Conservation (phyloP, 2,329 filamentous ascomycete genomes). For the Fusarium armeniacum region DNA sequence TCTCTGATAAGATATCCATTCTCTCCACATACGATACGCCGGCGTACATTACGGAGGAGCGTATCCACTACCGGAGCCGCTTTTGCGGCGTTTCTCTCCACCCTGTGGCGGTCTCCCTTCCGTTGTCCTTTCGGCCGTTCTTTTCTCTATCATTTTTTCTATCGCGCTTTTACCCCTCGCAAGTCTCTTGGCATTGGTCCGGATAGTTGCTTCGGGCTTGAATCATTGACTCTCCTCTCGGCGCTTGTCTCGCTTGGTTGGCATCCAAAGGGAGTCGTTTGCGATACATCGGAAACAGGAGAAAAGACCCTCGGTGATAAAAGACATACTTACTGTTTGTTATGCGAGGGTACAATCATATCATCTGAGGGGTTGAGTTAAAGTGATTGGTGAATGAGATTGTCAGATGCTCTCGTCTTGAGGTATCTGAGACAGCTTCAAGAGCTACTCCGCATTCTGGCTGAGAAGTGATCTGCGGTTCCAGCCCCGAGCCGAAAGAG, state of each 20-base stretch:
- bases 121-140: constrained; percentile 22
- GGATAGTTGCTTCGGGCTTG: constrained; percentile 6
- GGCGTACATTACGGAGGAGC: constrained; percentile 15
- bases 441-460: constrained; percentile 39
- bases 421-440: constrained; percentile 33
- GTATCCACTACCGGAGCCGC: constrained; percentile 37
- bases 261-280: constrained; percentile 20
- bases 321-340: constrained; percentile 7
- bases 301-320: background rate
- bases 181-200: constrained; percentile 15
- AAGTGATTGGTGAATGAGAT: constrained; percentile 21
- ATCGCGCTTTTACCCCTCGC: constrained; percentile 21
- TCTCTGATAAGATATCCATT: constrained; percentile 14
- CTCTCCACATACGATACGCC: constrained; percentile 17
- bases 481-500: constrained; percentile 14
- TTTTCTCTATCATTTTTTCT: constrained; percentile 13
- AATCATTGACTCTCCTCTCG: constrained; percentile 20
- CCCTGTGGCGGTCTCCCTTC: constrained; percentile 23
- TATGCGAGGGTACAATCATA: constrained; percentile 21
- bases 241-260: constrained; percentile 23
- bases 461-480: constrained; percentile 36
- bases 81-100: constrained; percentile 27
- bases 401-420: constrained; percentile 27
- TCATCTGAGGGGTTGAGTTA: constrained; percentile 13
- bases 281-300: constrained; percentile 36